These are phyloP conservation scores for Plectosphaerella plurivora DNA, from an alignment of 2,329 filamentous ascomycete genomes.

Conservation along the genomic window DNA sequence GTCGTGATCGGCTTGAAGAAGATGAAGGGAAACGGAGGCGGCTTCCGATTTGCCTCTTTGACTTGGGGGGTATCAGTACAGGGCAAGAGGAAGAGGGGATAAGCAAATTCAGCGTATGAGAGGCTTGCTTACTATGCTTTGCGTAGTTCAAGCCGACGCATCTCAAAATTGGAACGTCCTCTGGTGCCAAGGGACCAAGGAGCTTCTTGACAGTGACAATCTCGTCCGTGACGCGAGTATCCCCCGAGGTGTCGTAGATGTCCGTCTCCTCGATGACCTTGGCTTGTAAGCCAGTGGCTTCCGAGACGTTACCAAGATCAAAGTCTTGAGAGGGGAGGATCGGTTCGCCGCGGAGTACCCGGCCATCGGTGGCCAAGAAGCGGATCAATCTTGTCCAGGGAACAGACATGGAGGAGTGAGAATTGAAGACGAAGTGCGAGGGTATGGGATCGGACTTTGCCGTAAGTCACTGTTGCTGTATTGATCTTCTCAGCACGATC, in stretches of 20 bases:
- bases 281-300: slow-evolving; percentile 43
- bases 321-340: slow-evolving; percentile 37
- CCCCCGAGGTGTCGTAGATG: slow-evolving; percentile 39
- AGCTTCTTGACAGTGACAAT: slow-evolving; percentile 47
- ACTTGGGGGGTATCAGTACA: slow-evolving; percentile 26
- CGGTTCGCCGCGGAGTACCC: slow-evolving; percentile 46
- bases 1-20: slow-evolving; percentile 45
- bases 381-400: slow-evolving; percentile 50
- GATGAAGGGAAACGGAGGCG: slow-evolving; percentile 42
- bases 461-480: too few species aligned
- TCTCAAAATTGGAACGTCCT: slow-evolving; percentile 50
- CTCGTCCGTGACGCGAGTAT: slow-evolving; percentile 48
- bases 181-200: slow-evolving; percentile 43
- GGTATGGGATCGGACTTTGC: too few species aligned
- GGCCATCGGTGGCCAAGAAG: slow-evolving; percentile 47
- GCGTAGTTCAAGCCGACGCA: slow-evolving; percentile 58
- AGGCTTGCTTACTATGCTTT: slow-evolving; percentile 40
- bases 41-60: slow-evolving; percentile 43
- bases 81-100: neutral
- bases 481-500: too few species aligned
- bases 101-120: neutral
- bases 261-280: slow-evolving; percentile 46
- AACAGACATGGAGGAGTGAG: slow-evolving; percentile 18
- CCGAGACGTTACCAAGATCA: slow-evolving; percentile 43
- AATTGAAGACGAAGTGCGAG: neutral